Percentiles rank a stretch among this genome's conserved stretches.
phyloP scores from a whole-genome alignment of 306 rosid genomes.

The Vicia faba region DNA sequence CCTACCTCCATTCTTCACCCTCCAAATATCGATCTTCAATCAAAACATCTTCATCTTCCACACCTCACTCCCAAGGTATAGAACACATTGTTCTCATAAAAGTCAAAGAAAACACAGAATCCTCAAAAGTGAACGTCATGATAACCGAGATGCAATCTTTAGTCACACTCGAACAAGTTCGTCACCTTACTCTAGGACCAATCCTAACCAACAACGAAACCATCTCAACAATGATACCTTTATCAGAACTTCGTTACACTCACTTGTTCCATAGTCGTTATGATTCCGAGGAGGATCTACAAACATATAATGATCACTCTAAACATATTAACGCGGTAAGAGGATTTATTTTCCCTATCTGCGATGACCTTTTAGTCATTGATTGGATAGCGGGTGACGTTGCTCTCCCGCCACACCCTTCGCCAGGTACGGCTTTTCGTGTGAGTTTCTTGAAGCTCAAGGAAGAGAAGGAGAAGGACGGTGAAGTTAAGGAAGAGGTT shows the following conservation, averaged over 20 bases:
- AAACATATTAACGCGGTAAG: constrained; percentile 53
- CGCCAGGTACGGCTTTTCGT: too few species aligned
- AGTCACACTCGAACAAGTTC: constrained; percentile 27
- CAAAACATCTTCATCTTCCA: constrained; percentile 27
- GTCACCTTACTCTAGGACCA: constrained; percentile 60
- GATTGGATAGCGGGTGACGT: too few species aligned
- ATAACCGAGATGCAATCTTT: constrained; percentile 42
- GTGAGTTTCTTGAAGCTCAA: too few species aligned
- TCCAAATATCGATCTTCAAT: constrained; percentile 26
- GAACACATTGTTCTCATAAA: constrained; percentile 75
- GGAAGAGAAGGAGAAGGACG: constrained; percentile 41
- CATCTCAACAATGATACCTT: constrained; percentile 37
- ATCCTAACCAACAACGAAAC: constrained; percentile 40
- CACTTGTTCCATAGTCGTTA: constrained; percentile 81
- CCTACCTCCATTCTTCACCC: constrained; percentile 14
- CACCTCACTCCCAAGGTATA: constrained; percentile 26
- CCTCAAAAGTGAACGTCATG: constrained; percentile 54
- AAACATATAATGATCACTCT: constrained; percentile 50
- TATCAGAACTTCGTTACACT: constrained; percentile 47
- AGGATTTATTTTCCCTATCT: constrained; percentile 10
- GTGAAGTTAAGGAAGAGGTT: too few species aligned
- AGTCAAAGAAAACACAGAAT: constrained; percentile 55
- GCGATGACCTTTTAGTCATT: too few species aligned
- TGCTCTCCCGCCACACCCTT: too few species aligned
- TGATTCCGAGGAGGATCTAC: constrained; percentile 54